Conservation (phyloP, 208 protist genomes). For the Acanthamoeba rhysodes region DNA sequence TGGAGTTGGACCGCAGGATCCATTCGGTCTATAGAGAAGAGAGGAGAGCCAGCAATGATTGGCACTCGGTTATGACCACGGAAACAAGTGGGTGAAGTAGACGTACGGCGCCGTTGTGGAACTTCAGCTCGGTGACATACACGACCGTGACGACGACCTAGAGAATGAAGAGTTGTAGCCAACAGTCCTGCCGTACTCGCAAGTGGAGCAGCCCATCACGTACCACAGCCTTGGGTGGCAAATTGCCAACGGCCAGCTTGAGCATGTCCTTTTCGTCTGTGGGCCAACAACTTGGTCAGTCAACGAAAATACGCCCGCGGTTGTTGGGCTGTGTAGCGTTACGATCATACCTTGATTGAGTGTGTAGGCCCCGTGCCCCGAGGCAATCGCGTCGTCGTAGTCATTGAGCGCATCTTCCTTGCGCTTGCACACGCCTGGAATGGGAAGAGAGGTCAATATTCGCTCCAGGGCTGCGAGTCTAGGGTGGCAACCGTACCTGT, state of each 20-base stretch:
- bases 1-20: slow-evolving; percentile 13
- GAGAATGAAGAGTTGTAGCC: neutral
- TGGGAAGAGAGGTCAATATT: neutral
- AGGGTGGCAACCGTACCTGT: slow-evolving; percentile 71
- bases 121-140: slow-evolving; percentile 71
- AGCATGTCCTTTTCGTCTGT: slow-evolving; percentile 69
- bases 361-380: slow-evolving; percentile 68
- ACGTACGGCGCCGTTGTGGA: slow-evolving; percentile 49
- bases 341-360: neutral
- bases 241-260: slow-evolving; percentile 70
- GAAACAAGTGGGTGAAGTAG: neutral
- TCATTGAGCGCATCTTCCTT: slow-evolving; percentile 82
- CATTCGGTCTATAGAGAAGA: neutral
- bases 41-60: neutral
- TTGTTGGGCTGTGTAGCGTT: neutral
- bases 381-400: slow-evolving; percentile 81
- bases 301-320: neutral
- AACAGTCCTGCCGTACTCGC: neutral
- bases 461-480: neutral
- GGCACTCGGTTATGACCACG: too few relatives aligned
- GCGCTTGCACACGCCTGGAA: slow-evolving; percentile 26
- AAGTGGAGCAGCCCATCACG: neutral
- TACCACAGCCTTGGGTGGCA: slow-evolving; percentile 66
- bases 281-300: too few relatives aligned
- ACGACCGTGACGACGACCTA: slow-evolving; percentile 48